Base-by-base conservation (phyloP, 1,139 yeast genomes). In the Taphrina sp. region DNA sequence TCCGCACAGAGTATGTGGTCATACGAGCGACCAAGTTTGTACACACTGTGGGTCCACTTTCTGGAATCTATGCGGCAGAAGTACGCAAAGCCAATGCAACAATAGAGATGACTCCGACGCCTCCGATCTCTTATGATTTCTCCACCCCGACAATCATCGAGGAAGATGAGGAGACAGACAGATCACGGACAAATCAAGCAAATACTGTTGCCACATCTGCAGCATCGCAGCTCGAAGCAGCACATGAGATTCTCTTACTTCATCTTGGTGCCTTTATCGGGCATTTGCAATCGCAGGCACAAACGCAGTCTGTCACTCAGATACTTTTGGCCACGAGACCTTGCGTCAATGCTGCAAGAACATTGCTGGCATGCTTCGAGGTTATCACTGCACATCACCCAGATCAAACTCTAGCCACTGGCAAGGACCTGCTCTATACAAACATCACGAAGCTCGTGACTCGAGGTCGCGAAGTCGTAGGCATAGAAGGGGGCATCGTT, bases 21-120 rank as follows among this genome's bases (percentile, higher is more conserved):
- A 70, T 82, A 52, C 78, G 89, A 82, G 80, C 67, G 86, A 86
- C 65, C 87, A 88, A 14, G 72, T 87, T 28, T 76, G 85, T 63
- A 20, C 49, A 53, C 23, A 39, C 52, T 14, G 41, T 53, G n/a
- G 57, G 52, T 3, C 52, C 56, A 2, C 29, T 44, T 8, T 42
- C 49, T 26, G 51, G 47, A 17, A 19, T 43, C 36, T 44, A 39
- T 42, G 24, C 43, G 31, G 31, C 42, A 33, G 35, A 58, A 52
- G 41, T 16, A 24, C 49, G 34, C 10, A 43, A 28, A 31, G 29
- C 33, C 38, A 38, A 19, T 26, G 20, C 58, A 17, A 24, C n/a
- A 17, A 19, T 26, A 1, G 45, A 42, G 16, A 35, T 49, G 17
- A 39, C 44, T n/a, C 44, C 54, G 12, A 49, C 54, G n/a, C 54